phyloP scores from a whole-genome alignment of 192 early-diverging fungal species.

The Gaertneriomyces semiglobifer region DNA sequence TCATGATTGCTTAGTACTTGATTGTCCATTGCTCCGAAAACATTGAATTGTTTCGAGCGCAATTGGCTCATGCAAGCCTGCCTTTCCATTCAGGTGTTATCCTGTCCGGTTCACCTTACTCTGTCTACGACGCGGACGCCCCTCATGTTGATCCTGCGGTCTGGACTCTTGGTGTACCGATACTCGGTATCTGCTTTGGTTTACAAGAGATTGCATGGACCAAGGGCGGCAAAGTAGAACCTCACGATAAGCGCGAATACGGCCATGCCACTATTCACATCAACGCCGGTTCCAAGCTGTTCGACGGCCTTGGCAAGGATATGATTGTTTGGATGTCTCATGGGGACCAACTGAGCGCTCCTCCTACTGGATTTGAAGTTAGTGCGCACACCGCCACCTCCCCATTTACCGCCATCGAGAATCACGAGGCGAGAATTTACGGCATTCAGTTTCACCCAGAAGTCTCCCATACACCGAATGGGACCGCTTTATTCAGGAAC shows the following conservation, averaged over 20 bases:
- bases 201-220: slow-evolving; percentile 94
- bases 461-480: slow-evolving; percentile 93
- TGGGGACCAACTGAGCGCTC: slow-evolving; percentile 85
- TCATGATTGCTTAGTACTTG: too few relatives aligned
- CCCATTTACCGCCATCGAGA: slow-evolving; percentile 85
- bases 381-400: slow-evolving; percentile 85
- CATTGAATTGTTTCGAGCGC: too few relatives aligned
- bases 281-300: slow-evolving; percentile 61
- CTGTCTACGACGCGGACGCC: slow-evolving; percentile 90
- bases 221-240: slow-evolving; percentile 82
- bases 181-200: slow-evolving; percentile 98
- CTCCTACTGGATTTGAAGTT: slow-evolving; percentile 76
- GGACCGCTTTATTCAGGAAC: slow-evolving; percentile 80
- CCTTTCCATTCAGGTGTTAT: slow-evolving; percentile 65
- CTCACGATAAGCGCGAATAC: slow-evolving; percentile 91
- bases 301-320: slow-evolving; percentile 64
- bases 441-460: slow-evolving; percentile 99
- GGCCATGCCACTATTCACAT: slow-evolving; percentile 82
- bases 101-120: slow-evolving; percentile 94
- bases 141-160: slow-evolving; percentile 91
- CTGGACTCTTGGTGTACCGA: slow-evolving; percentile 83
- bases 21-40: too few relatives aligned
- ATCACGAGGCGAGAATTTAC: slow-evolving; percentile 76
- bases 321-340: slow-evolving; percentile 95
- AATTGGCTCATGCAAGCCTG: too few relatives aligned